These are phyloP conservation scores for Aspergillus cristatus DNA, from an alignment of 495 filamentous ascomycete species.

Conservation along the genomic window DNA sequence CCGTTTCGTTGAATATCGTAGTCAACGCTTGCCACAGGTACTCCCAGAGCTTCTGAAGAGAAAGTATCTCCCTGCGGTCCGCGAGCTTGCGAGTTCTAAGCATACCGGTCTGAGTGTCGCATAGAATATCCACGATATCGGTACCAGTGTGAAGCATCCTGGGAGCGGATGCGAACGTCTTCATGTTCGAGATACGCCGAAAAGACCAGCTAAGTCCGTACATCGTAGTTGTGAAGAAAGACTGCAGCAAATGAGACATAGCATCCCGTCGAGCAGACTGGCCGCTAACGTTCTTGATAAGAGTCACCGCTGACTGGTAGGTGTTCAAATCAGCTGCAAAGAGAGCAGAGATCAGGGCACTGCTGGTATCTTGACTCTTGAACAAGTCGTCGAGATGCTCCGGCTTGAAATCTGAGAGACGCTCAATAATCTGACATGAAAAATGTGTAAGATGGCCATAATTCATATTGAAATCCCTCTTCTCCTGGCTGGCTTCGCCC, in stretches of 20 bases:
- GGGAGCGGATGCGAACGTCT: constrained; percentile 56
- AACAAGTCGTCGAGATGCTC: constrained; percentile 57
- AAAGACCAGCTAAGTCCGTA: constrained; percentile 53
- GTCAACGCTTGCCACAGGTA: constrained; percentile 68
- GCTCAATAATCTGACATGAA: constrained; percentile 63
- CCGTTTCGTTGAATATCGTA: constrained; percentile 74
- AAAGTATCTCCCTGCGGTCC: constrained; percentile 49
- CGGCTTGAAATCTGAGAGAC: constrained; percentile 62
- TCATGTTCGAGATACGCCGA: constrained; percentile 44
- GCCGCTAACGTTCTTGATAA: constrained; percentile 69
- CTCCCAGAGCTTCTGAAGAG: constrained; percentile 70
- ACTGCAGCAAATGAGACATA: constrained; percentile 57
- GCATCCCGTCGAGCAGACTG: constrained; percentile 65
- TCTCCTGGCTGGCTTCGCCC: constrained; percentile 39
- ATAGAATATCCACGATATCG: constrained; percentile 72
- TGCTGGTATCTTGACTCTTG: constrained; percentile 49
- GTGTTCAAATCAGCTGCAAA: constrained; percentile 61
- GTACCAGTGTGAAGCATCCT: constrained; percentile 63
- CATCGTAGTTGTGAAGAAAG: constrained; percentile 52
- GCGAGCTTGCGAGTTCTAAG: constrained; percentile 55
- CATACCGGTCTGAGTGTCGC: constrained; percentile 71
- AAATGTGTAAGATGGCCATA: constrained; percentile 60
- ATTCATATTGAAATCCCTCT: constrained; percentile 63
- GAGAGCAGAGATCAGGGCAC: constrained; percentile 58
- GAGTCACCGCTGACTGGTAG: constrained; percentile 63